Evolutionary conservation across 2,329 filamentous ascomycete genomes (phyloP), one percentile per base, ranked within the genome.

Genomic region (Penicillium paneum): DNA sequence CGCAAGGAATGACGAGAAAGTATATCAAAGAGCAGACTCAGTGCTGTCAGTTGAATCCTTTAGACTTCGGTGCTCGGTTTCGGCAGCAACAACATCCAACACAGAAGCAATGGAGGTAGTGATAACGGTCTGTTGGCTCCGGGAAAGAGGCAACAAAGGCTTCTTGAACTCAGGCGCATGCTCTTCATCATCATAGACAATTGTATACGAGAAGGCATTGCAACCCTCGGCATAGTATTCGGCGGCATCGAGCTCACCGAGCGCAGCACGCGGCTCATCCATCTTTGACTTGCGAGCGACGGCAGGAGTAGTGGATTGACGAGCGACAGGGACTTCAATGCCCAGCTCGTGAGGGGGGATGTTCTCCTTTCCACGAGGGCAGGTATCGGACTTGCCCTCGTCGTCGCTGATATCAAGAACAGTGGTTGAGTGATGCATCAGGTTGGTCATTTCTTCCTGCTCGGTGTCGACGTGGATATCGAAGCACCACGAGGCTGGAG

Each of bases 381-480:
- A 83, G 8, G 49, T 17, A 7, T 56, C 79, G 71, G 68, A 79
- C 81, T 61, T 80, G 74, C 67, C 82, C 70, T 96, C 92, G 65
- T 96, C 92, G 21, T 90, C 92, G 62, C 86, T 91, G 67, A 97
- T 91, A 69, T 97, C 93, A 3, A 97, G 82, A 0, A 88, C 86
- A 60, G 88, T 87, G 8, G 93, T 93, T 52, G 88, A 88, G 77
- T 97, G 93, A 74, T 97, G 90, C 76, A 97, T 90, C 36, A 96
- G 78, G 67, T 96, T 97, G 65, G 91, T 90, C 74, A 94, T 89
- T 69, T 96, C 88, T 69, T 97, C 89, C 70, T 96, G 90, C 8
- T 88, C 84, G 0, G 90, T 91, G 72, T 99, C 93, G 70, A 96
- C 90, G 70, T 97, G 87, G 67, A 99, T 97, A 55, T 93, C 89